These are phyloP conservation scores for Nitzschia inconspicua DNA, from an alignment of 108 stramenopile species.

Conservation along the genomic window DNA sequence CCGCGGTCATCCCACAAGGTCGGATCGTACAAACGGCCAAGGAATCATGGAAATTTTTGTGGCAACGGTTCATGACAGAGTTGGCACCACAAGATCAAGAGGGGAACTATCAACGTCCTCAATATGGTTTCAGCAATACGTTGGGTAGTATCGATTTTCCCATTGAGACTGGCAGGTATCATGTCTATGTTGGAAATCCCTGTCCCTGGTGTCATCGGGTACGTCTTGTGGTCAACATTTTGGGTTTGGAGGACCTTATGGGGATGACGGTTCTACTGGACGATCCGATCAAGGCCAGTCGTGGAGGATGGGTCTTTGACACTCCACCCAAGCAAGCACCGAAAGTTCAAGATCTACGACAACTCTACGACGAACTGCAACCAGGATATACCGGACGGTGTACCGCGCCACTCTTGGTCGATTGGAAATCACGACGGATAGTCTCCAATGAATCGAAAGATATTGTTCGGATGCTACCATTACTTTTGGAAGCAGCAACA, in stretches of 20 bases:
- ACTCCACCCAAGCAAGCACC: conserved; percentile 15
- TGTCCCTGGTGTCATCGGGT: conserved; percentile 89
- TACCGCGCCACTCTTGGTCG: conserved; percentile 87
- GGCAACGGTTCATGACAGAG: conserved; percentile 58
- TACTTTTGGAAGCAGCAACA: background rate
- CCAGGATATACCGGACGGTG: conserved; percentile 67
- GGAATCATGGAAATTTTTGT: conserved; percentile 53
- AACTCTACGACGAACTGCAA: conserved; percentile 58
- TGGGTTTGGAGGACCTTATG: conserved; percentile 40
- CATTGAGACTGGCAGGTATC: conserved; percentile 71
- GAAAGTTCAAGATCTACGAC: conserved; percentile 29
- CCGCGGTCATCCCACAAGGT: conserved; percentile 57
- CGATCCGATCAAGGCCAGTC: conserved; percentile 77
- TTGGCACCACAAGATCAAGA: conserved; percentile 51
- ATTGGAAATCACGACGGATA: conserved; percentile 65
- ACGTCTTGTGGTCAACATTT: conserved; percentile 44
- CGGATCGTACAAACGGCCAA: conserved; percentile 45
- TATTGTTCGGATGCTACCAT: conserved; percentile 82
- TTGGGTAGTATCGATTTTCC: conserved; percentile 18
- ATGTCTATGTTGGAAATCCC: conserved; percentile 89
- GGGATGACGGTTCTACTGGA: conserved; percentile 67
- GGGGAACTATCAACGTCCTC: conserved; percentile 49
- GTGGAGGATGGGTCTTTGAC: conserved; percentile 82
- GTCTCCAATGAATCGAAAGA: conserved; percentile 88
- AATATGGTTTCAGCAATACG: conserved; percentile 24